A percentile compares a stretch with the other conserved stretches of the same genome.
Evolutionary conservation across 345 rosid species (phyloP).

Genomic region (Cardiospermum halicacabum): DNA sequence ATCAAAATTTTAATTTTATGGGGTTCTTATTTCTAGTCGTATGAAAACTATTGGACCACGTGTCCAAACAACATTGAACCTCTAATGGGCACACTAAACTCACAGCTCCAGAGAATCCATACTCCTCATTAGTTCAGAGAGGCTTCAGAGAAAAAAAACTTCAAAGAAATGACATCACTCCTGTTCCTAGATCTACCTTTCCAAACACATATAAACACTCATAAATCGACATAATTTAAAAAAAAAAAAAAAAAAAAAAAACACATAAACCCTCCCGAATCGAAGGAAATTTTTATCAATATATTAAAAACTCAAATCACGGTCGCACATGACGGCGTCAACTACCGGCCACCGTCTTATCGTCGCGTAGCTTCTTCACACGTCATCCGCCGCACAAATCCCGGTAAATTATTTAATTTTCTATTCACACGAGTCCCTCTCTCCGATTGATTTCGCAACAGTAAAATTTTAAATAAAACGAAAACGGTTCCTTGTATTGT

Average conservation of each 20-base stretch:
- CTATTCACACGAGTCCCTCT: constrained; percentile 16
- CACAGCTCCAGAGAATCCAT: not conserved
- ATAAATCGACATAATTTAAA: not conserved
- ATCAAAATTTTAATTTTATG: no score
- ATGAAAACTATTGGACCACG: not conserved
- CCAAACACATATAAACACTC: not conserved
- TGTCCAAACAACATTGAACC: not conserved
- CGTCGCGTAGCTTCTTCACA: constrained; percentile 12
- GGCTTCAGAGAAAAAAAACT: no score
- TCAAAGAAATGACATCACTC: not conserved
- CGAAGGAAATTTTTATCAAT: not conserved
- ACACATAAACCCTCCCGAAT: not conserved
- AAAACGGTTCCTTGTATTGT: no score
- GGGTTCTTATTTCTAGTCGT: not conserved
- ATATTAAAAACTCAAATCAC: not conserved
- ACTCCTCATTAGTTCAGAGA: not conserved
- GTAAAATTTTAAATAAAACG: not conserved
- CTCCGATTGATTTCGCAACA: constrained; percentile 14
- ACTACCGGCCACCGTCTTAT: constrained; percentile 11
- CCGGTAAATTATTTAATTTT: constrained; percentile 9
- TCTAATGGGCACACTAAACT: no score
- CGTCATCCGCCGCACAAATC: constrained; percentile 15
- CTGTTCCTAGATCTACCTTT: constrained; percentile 7
- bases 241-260: not conserved
- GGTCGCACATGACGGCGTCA: not conserved